These are phyloP conservation scores for Dactylellina drechsleri DNA, from an alignment of 2,329 filamentous ascomycete genomes.

Conservation along the genomic window DNA sequence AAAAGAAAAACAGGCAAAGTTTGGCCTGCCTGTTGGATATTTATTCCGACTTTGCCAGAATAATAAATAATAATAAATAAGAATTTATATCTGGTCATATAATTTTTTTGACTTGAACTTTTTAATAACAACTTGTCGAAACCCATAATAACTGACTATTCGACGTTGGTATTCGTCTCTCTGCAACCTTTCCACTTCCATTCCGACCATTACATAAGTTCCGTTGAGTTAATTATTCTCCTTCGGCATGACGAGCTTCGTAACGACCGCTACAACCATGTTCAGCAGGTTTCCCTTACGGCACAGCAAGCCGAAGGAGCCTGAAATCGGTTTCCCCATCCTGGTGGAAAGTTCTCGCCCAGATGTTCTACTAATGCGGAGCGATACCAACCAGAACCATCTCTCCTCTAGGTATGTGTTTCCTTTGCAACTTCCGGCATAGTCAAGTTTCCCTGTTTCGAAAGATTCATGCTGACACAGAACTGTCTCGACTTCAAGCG, in stretches of 20 bases:
- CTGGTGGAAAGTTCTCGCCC: constrained; percentile 55
- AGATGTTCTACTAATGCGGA: constrained; percentile 48
- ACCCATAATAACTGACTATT: constrained; percentile 40
- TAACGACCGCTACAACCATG: constrained; percentile 57
- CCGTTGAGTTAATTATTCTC: constrained; percentile 15
- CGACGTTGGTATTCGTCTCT: constrained; percentile 36
- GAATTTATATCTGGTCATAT: not conserved
- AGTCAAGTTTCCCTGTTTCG: no score
- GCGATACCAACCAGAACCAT: constrained; percentile 21
- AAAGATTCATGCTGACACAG: constrained; percentile 1
- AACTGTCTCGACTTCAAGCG: constrained; percentile 8
- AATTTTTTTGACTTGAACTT: not conserved
- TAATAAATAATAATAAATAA: no score
- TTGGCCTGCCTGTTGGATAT: constrained; percentile 53
- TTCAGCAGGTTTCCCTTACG: constrained; percentile 58
- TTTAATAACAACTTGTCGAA: constrained; percentile 5
- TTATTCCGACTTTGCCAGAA: constrained; percentile 48
- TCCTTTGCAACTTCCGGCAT: not conserved
- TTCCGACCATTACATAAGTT: not conserved
- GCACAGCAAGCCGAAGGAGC: constrained; percentile 58
- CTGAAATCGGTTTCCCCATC: constrained; percentile 58
- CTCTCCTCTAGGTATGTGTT: constrained; percentile 27
- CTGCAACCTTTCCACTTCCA: constrained; percentile 2
- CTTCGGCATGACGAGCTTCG: constrained; percentile 51
- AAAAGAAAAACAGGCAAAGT: constrained; percentile 27